Conservation (phyloP, 129 eudicot species). For the Chrysanthemum makinoi region DNA sequence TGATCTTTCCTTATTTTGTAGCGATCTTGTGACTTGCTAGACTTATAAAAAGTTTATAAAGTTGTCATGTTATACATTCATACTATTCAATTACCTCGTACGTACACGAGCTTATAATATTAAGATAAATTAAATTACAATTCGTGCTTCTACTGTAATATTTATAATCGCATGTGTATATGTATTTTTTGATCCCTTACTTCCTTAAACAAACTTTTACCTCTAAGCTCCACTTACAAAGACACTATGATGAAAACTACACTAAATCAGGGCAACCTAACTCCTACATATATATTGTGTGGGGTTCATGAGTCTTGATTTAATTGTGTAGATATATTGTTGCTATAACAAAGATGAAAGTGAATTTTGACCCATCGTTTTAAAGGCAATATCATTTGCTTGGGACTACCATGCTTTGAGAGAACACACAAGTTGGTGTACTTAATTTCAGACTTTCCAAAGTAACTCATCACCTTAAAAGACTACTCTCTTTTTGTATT, state of each 20-base stretch:
- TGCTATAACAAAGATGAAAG: slow-evolving; percentile 6
- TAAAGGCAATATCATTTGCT: slow-evolving; percentile 27
- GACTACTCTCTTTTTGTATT: slow-evolving; percentile 1
- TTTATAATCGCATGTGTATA: too few species aligned
- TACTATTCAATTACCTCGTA: too few species aligned
- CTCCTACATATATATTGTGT: background rate
- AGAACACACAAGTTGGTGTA: slow-evolving; percentile 15
- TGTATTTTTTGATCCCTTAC: too few species aligned
- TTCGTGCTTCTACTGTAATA: too few species aligned
- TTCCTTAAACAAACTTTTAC: too few species aligned
- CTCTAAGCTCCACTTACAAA: too few species aligned
- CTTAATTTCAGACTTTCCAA: slow-evolving; percentile 13
- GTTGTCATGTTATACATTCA: too few species aligned
- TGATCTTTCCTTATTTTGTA: too few species aligned
- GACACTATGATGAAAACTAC: background rate
- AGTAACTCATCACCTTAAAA: slow-evolving; percentile 5
- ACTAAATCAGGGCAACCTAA: slow-evolving; percentile 2
- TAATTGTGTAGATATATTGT: background rate
- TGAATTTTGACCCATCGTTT: slow-evolving; percentile 24
- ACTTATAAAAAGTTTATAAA: too few species aligned
- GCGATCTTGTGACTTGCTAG: too few species aligned
- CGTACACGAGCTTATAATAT: too few species aligned
- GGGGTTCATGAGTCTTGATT: slow-evolving; percentile 21
- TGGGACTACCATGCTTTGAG: slow-evolving; percentile 23
- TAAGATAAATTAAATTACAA: too few species aligned